A percentile compares a stretch with the other conserved stretches of the same genome.
Conservation (phyloP, 805 yeast genomes). For the Wickerhamomyces silvicola region DNA sequence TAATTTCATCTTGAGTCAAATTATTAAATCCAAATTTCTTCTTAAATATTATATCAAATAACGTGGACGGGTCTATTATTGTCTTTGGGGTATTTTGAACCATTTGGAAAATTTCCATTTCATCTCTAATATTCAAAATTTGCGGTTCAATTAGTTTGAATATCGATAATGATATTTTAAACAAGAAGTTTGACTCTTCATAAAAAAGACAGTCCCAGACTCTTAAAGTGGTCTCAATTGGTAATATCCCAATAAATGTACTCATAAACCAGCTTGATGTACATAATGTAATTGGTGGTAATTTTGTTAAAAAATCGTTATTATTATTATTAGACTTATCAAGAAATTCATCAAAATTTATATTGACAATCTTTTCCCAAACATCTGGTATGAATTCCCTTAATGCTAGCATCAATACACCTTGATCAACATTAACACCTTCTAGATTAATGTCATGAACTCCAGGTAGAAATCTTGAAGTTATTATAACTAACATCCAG, state of each 20-base stretch:
- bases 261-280: constrained; percentile 99
- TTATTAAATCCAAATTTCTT: constrained; percentile 67
- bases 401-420: constrained; percentile 82
- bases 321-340: constrained; percentile 15
- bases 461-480: constrained; percentile 81
- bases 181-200: constrained; percentile 83
- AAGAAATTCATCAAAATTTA: constrained; percentile 33
- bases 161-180: constrained; percentile 75
- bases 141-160: constrained; percentile 70
- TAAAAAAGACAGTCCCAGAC: constrained; percentile 95
- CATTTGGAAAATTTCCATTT: constrained; percentile 71
- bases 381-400: constrained; percentile 77
- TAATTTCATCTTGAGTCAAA: constrained; percentile 75
- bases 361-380: constrained; percentile 49
- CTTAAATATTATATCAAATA: constrained; percentile 72
- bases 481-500: constrained; percentile 92
- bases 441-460: constrained; percentile 86
- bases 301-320: constrained; percentile 52
- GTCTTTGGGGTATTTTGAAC: constrained; percentile 78
- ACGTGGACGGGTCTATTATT: constrained; percentile 58
- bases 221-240: constrained; percentile 80
- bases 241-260: constrained; percentile 83
- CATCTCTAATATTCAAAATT: constrained; percentile 38
- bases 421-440: constrained; percentile 94
- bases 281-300: constrained; percentile 88